Evolutionary conservation across 306 rosid genomes (phyloP).

Genomic region (Castanea sativa): DNA sequence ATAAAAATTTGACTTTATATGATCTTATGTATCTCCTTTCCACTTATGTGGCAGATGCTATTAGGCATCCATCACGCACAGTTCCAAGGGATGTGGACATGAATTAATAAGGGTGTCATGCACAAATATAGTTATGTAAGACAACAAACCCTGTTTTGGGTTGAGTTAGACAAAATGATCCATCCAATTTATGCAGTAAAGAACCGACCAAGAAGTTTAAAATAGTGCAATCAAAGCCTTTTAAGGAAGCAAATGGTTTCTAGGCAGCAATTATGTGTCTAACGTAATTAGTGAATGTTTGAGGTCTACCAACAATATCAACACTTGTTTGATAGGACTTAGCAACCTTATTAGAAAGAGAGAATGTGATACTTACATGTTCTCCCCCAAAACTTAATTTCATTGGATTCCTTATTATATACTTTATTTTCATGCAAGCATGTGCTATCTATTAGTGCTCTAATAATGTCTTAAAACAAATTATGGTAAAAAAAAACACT

Average conservation of each 20-base stretch:
- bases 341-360: slow-evolving; percentile 37
- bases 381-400: neutral
- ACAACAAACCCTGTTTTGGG: slow-evolving; percentile 6
- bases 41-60: too few relatives aligned
- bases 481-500: slow-evolving; percentile 31
- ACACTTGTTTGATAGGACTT: slow-evolving; percentile 36
- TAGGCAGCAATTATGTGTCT: slow-evolving; percentile 18
- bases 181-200: slow-evolving; percentile 23
- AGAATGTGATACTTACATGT: slow-evolving; percentile 10
- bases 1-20: too few relatives aligned
- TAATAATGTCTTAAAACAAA: slow-evolving; percentile 44
- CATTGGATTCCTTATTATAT: slow-evolving; percentile 30
- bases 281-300: slow-evolving; percentile 43
- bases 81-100: neutral
- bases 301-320: slow-evolving; percentile 61
- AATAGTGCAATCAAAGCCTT: slow-evolving; percentile 36
- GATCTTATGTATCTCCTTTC: too few relatives aligned
- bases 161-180: slow-evolving; percentile 12
- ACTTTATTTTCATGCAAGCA: slow-evolving; percentile 50
- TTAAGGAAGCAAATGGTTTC: slow-evolving; percentile 69
- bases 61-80: too few relatives aligned
- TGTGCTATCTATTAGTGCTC: slow-evolving; percentile 54
- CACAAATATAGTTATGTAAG: neutral
- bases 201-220: slow-evolving; percentile 41
- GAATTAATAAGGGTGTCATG: neutral